Conservation (phyloP, 1,139 yeast genomes). For the Kodamaea sp. region DNA sequence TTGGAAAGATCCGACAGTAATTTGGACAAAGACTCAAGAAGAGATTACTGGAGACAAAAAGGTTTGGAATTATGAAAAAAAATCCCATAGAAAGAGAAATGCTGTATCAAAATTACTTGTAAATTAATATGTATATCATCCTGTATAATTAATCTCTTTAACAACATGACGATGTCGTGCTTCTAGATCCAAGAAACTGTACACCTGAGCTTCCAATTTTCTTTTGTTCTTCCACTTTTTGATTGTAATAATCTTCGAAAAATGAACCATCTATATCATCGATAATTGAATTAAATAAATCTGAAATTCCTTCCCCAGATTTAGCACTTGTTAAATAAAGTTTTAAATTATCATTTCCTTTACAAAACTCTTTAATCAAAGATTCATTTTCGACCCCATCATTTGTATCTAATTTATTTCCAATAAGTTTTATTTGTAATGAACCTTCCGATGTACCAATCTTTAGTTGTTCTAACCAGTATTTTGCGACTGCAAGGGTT, state of each 20-base stretch:
- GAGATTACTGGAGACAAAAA: conserved; percentile 46
- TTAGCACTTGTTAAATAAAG: conserved; percentile 46
- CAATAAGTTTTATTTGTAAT: conserved; percentile 12
- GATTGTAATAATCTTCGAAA: conserved; percentile 9
- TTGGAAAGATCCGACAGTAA: conserved; percentile 12
- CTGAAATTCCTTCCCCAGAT: conserved; percentile 40
- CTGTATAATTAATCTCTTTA: neutral
- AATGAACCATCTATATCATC: conserved; percentile 39
- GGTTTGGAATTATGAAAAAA: conserved; percentile 31
- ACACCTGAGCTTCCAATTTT: conserved; percentile 3
- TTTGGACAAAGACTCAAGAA: conserved; percentile 33
- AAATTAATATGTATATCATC: neutral
- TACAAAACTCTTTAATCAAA: conserved; percentile 9
- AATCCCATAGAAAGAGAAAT: too few species aligned
- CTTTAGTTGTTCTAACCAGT: conserved; percentile 44
- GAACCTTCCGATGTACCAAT: conserved; percentile 22
- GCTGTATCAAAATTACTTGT: neutral
- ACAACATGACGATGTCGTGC: conserved; percentile 6
- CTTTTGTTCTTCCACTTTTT: conserved; percentile 1
- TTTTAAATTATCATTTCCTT: conserved; percentile 4
- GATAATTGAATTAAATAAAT: conserved; percentile 41
- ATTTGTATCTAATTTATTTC: conserved; percentile 13
- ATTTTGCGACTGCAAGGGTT: conserved; percentile 38
- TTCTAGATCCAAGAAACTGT: conserved; percentile 4
- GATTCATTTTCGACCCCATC: conserved; percentile 2